phyloP scores from a whole-genome alignment of 495 filamentous ascomycete genomes.

The Ramalina intermedia region DNA sequence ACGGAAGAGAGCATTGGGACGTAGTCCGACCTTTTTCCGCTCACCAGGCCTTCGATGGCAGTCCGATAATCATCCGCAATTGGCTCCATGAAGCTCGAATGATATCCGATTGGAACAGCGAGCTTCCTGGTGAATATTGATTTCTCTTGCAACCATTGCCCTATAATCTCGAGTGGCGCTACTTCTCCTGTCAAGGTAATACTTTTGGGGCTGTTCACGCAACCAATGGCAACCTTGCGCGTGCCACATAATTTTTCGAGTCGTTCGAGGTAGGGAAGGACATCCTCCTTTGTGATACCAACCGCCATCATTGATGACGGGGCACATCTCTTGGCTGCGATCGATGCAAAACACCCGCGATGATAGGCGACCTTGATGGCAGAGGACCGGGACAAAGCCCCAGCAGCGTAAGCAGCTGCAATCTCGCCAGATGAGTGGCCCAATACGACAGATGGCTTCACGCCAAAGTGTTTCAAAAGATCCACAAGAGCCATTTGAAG shows the following conservation, averaged over 20 bases:
- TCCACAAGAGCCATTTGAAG: constrained; percentile 31
- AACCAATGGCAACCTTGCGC: constrained; percentile 15
- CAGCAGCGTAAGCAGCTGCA: constrained; percentile 20
- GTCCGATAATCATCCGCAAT: constrained; percentile 21
- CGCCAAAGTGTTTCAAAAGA: constrained; percentile 18
- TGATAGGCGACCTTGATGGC: constrained; percentile 19
- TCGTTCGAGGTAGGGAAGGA: constrained; percentile 7
- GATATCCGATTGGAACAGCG: constrained; percentile 40
- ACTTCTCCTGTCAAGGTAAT: constrained; percentile 23
- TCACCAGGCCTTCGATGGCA: constrained; percentile 19
- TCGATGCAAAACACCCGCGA: constrained; percentile 17
- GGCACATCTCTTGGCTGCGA: constrained; percentile 3
- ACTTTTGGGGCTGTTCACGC: constrained; percentile 22
- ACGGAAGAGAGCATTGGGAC: constrained; percentile 26
- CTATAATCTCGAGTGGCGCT: constrained; percentile 27
- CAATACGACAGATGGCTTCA: constrained; percentile 19
- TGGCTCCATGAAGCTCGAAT: constrained; percentile 27
- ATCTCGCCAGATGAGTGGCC: constrained; percentile 34
- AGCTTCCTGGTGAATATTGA: constrained; percentile 25
- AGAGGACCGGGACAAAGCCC: constrained; percentile 14
- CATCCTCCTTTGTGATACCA: constrained; percentile 11
- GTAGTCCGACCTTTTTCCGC: constrained; percentile 9
- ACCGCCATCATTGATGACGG: constrained; percentile 23
- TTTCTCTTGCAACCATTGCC: constrained; percentile 27
- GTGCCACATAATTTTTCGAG: constrained; percentile 16